Conservation (phyloP, 768 basidiomycete genomes). For the Polyporus arcularius region DNA sequence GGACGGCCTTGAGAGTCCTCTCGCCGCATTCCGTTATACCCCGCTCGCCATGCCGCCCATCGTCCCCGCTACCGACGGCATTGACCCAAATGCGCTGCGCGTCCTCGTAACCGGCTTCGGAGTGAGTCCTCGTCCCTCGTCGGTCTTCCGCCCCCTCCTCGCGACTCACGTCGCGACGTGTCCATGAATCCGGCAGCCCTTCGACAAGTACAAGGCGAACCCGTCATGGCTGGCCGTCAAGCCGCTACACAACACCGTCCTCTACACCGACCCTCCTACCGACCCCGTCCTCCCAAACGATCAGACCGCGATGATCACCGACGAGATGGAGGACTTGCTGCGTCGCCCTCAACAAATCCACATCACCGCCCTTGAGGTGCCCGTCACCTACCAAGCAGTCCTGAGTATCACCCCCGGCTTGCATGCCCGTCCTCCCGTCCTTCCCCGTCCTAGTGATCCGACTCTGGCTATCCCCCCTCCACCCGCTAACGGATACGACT, state of each 20-base stretch:
- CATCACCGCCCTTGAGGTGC: conserved; percentile 59
- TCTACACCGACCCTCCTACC: conserved; percentile 37
- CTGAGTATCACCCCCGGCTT: conserved; percentile 56
- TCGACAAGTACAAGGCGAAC: conserved; percentile 38
- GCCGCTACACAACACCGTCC: conserved; percentile 57
- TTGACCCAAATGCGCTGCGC: conserved; percentile 39
- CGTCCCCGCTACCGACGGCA: conserved; percentile 21
- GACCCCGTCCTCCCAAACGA: conserved; percentile 26
- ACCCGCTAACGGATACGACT: conserved; percentile 57
- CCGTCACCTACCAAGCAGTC: conserved; percentile 60
- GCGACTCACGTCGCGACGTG: neutral
- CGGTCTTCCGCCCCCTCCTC: neutral
- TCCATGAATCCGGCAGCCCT: conserved; percentile 22
- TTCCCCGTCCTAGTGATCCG: conserved; percentile 42
- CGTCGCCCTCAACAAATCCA: conserved; percentile 43
- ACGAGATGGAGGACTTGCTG: conserved; percentile 22
- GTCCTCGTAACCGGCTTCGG: conserved; percentile 57
- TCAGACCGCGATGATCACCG: conserved; percentile 22
- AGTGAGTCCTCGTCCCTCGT: conserved; percentile 35
- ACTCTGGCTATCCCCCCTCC: conserved; percentile 41
- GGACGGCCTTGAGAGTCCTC: neutral
- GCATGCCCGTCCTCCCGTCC: conserved; percentile 57
- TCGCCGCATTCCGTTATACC: neutral
- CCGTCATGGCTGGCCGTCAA: conserved; percentile 75
- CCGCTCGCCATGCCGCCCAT: conserved; percentile 33